Conservation (phyloP, 2,329 filamentous ascomycete genomes). For the Rhexocercosporidium sp. region DNA sequence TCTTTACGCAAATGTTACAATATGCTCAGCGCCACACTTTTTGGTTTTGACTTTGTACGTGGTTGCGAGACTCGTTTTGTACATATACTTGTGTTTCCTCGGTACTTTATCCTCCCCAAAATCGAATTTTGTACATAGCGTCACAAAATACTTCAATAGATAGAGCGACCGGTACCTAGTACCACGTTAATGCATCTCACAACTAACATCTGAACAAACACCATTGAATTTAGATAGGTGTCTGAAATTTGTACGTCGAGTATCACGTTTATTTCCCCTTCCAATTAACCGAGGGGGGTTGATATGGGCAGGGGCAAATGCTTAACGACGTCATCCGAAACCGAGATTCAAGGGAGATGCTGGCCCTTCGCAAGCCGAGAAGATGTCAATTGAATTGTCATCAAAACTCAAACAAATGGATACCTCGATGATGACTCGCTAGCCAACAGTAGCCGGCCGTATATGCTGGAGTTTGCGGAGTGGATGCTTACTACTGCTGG, state of each 20-base stretch:
- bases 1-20: neutral
- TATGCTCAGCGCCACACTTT: neutral
- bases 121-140: neutral
- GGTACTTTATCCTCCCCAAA: neutral
- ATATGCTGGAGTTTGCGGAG: neutral
- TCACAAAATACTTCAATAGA: too few species aligned
- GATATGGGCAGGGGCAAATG: constrained; percentile 3
- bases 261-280: too few species aligned
- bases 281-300: neutral
- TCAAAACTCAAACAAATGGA: neutral
- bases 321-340: constrained; percentile 5
- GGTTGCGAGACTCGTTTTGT: neutral
- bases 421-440: neutral
- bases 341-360: neutral
- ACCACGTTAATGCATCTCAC: too few species aligned
- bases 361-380: neutral
- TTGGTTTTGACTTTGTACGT: neutral
- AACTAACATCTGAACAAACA: neutral
- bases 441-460: neutral
- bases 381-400: neutral
- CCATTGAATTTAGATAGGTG: neutral
- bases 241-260: too few species aligned
- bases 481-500: neutral
- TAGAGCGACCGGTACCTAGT: too few species aligned
- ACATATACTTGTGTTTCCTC: neutral